phyloP scores from a whole-genome alignment of 768 basidiomycete species.

The Pleurotus eryngii region DNA sequence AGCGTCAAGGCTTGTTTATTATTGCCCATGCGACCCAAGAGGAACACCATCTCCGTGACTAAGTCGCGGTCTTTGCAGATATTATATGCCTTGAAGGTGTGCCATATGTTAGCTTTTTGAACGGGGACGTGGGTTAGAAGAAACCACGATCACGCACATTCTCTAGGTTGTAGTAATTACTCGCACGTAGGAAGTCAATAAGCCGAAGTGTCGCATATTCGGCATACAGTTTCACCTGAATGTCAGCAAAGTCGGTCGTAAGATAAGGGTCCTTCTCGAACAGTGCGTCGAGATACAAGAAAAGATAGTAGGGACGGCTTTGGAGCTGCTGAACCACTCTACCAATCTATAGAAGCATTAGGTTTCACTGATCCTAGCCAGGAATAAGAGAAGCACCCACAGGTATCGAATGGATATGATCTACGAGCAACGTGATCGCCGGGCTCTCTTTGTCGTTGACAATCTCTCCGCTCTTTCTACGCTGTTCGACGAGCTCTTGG shows the following conservation, averaged over 20 bases:
- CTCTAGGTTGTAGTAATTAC: conserved; percentile 89
- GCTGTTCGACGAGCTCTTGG: conserved; percentile 72
- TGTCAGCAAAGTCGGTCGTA: conserved; percentile 78
- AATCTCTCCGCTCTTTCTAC: conserved; percentile 38
- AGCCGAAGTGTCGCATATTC: conserved; percentile 76
- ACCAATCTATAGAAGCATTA: conserved; percentile 54
- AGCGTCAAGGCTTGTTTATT: conserved; percentile 92
- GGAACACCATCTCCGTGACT: conserved; percentile 96
- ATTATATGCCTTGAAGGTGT: conserved; percentile 63
- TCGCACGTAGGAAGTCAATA: conserved; percentile 89
- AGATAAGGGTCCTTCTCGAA: conserved; percentile 84
- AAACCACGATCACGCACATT: conserved; percentile 36
- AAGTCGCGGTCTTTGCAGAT: conserved; percentile 83
- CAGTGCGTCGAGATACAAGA: conserved; percentile 89
- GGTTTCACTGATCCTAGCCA: not conserved
- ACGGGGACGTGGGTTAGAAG: too few relatives aligned
- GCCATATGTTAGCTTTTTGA: too few relatives aligned
- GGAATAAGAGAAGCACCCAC: conserved; percentile 41
- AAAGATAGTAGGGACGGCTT: conserved; percentile 74
- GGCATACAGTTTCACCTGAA: conserved; percentile 89
- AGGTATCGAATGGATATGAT: conserved; percentile 95
- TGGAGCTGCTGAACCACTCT: conserved; percentile 88
- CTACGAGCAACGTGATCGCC: conserved; percentile 84
- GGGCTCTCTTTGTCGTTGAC: conserved; percentile 51
- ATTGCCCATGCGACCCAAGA: conserved; percentile 96